These are phyloP conservation scores for Fusarium robinianum DNA, from an alignment of 2,329 filamentous ascomycete genomes.

Conservation along the genomic window DNA sequence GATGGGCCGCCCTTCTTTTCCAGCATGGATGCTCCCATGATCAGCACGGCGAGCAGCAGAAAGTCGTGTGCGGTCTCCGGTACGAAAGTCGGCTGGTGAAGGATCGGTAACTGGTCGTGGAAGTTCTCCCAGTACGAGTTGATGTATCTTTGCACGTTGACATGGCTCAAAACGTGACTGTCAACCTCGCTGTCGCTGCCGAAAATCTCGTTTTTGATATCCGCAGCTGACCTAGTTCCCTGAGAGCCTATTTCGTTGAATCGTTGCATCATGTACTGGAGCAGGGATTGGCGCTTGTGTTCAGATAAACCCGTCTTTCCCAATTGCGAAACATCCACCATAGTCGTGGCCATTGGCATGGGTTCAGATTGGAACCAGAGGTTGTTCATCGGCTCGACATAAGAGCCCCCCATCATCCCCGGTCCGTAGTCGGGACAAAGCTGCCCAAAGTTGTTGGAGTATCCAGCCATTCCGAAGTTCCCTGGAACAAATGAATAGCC, in stretches of 20 bases:
- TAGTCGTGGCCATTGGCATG: constrained; percentile 28
- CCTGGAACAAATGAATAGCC: constrained; percentile 33
- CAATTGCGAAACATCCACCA: constrained; percentile 31
- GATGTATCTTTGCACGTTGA: constrained; percentile 35
- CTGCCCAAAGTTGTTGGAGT: constrained; percentile 38
- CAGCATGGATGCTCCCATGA: constrained; percentile 38
- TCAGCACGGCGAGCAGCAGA: constrained; percentile 33
- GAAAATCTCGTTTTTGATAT: constrained; percentile 38
- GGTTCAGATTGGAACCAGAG: constrained; percentile 38
- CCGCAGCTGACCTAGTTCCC: constrained; percentile 34
- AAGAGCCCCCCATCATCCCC: constrained; percentile 31
- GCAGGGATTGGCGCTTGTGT: constrained; percentile 35
- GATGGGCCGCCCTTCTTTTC: constrained; percentile 27
- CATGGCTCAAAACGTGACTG: constrained; percentile 32
- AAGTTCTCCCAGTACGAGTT: constrained; percentile 38
- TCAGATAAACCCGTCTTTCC: constrained; percentile 35
- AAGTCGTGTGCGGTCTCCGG: constrained; percentile 37
- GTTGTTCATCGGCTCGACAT: constrained; percentile 36
- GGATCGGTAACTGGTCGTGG: constrained; percentile 35
- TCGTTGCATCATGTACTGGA: constrained; percentile 37
- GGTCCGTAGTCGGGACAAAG: constrained; percentile 34
- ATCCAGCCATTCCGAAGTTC: constrained; percentile 30
- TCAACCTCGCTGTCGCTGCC: constrained; percentile 35
- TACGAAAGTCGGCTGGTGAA: constrained; percentile 35
- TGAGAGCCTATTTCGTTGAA: constrained; percentile 38